Base-by-base conservation (phyloP, 148 eudicot species). In the Fagopyrum esculentum region DNA sequence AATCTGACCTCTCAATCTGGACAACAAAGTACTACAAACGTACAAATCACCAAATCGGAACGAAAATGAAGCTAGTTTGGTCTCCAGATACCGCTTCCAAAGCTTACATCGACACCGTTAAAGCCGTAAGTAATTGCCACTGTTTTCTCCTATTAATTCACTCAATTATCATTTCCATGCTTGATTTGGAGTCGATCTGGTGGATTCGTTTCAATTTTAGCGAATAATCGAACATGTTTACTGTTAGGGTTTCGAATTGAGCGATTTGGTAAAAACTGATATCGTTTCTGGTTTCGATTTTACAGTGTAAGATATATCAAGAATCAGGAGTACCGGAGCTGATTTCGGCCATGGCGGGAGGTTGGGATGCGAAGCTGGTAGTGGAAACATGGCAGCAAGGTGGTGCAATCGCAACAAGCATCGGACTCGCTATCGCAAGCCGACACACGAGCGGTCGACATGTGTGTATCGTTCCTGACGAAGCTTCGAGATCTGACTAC, bases 51-150 rank as follows among this genome's bases (percentile, higher is more conserved):
- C 45, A 63, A 59, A 81, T 45, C 75, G 61, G 69, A 15, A 48
- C 4, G 54, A 71, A 70, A 49, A 93, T 93, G 98, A 89, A 93
- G 91, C 81, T 90, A 12, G 92, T 90, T 79, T 90, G 98, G 96
- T 87, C 85, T 49, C 89, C 93, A 19, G 98, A 93, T 48, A 83
- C 80, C 45, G 98, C 98, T 19, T 82, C 89, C 13, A 89, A 91
- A 78, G 93, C 96, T 77, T 90, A 87, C 72, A 79, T 93, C 47
- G 96, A 93, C 74, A 93, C 96, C 13, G 89, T 93, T 29, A 82
- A 84, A 89, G 83, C 89, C 45, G 98, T 93, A 88, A 84, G 94
- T 77, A 9, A 6, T 1, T 44, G 5, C 19, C 45, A 4, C 16
- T 66, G 6, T 30, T 9, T 30, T 13, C 9, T 17, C 43, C 9